Evolutionary conservation across 2,329 filamentous ascomycete species (phyloP).

Genomic region (Penicillium sp.): DNA sequence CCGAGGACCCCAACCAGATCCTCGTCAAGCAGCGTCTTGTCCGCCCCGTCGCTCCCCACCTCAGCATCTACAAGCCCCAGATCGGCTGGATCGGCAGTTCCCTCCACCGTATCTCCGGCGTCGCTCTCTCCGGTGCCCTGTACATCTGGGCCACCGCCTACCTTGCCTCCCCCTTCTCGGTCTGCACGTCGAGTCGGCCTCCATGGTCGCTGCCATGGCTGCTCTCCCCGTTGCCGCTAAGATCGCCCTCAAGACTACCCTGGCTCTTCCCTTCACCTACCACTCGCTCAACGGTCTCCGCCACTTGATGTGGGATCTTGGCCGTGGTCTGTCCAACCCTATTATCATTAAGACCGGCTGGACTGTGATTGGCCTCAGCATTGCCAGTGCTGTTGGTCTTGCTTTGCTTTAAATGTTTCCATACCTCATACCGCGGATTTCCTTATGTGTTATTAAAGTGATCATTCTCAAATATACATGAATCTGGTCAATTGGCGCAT

Average conservation of each 20-base stretch:
- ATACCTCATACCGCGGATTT: constrained; percentile 32
- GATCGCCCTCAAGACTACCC: constrained; percentile 54
- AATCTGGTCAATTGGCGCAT: constrained; percentile 19
- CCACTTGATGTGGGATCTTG: constrained; percentile 68
- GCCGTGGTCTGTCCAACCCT: constrained; percentile 59
- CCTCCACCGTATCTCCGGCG: constrained; percentile 81
- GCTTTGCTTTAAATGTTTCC: constrained; percentile 41
- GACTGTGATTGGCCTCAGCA: constrained; percentile 56
- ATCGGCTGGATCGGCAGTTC: constrained; percentile 78
- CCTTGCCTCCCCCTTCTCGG: constrained; percentile 73
- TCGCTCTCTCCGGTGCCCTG: constrained; percentile 64
- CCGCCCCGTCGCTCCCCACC: constrained; percentile 80
- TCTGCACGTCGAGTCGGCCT: constrained; percentile 63
- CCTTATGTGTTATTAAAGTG: constrained; percentile 32
- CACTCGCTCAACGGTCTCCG: constrained; percentile 66
- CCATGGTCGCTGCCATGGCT: constrained; percentile 62
- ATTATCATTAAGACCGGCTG: constrained; percentile 64
- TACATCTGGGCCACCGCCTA: constrained; percentile 81
- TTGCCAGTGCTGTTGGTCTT: constrained; percentile 48
- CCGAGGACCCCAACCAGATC: constrained; percentile 49
- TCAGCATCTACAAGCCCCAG: constrained; percentile 78
- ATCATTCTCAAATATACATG: constrained; percentile 25
- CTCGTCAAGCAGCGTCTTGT: constrained; percentile 75
- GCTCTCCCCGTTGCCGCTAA: constrained; percentile 59
- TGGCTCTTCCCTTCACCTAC: constrained; percentile 65